Base-by-base conservation (phyloP, 495 filamentous ascomycete species). In the Opeltia flavorubescens region DNA sequence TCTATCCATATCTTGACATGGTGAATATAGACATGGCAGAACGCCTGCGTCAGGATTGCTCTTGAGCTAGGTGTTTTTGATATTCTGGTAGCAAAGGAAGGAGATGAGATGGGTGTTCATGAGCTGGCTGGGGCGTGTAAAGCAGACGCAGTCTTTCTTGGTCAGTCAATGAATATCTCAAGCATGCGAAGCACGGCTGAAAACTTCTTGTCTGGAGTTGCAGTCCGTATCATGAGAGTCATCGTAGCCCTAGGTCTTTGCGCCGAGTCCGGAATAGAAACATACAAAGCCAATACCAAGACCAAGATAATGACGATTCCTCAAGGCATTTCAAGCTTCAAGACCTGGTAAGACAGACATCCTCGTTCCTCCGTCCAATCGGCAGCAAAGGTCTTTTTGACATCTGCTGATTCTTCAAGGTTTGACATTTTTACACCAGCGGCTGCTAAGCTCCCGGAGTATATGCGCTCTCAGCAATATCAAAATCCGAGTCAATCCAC, bases 1-100 rank as follows among this genome's bases (percentile, higher is more conserved):
- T n/a, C n/a, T n/a, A n/a, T n/a, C n/a, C n/a, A n/a, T 12, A 36
- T 13, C 33, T n/a, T 35, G 3, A 6, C 1, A 5, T 36, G n/a
- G 13, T 36, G 13, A 6, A 17, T 17, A 1, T 4, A 36, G 34
- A 36, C 34, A 18, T 36, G 34, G 34, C 34, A 18, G 8, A 62
- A 63, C 38, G 58, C 51, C 5, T 53, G 54, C 4, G 40, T 66
- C n/a, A 45, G 64, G 12, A 54, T 50, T 5, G 56, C 51, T 21
- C 62, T 66, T 42, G 50, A 47, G 15, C 20, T 51, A 25, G 49
- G 49, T 13, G 23, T 51, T 12, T 38, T 47, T 28, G 28, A 47
- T 27, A 29, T 28, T 23, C 26, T 51, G 17, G 31, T 20, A 12
- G 21, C 33, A 28, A 51, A 39, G 5, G 15, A 43, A 13, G 25